Evolutionary conservation across 257 asterid species (phyloP).

Genomic region (Scutellaria minor): DNA sequence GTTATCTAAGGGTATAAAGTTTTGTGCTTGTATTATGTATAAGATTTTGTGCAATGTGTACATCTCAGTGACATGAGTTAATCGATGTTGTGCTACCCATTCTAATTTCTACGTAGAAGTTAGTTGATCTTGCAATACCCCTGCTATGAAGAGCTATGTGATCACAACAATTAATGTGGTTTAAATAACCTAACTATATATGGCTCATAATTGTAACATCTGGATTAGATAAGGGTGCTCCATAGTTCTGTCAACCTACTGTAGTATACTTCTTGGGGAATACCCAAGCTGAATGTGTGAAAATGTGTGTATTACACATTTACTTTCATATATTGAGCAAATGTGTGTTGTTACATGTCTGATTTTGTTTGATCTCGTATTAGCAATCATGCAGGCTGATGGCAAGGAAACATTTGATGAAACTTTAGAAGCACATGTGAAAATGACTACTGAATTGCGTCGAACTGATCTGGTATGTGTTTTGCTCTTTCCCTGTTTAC

Average conservation of each 20-base stretch:
- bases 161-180: neutral
- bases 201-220: neutral
- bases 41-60: neutral
- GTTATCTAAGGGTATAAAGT: neutral
- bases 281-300: no score
- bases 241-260: neutral
- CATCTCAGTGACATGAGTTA: neutral
- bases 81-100: no score
- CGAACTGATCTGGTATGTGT: constrained; percentile 89
- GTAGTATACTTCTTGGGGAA: neutral
- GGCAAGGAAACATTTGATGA: constrained; percentile 72
- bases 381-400: constrained; percentile 73
- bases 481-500: constrained; percentile 20
- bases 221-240: neutral
- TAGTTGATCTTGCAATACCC: constrained; percentile 1
- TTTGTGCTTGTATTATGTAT: neutral
- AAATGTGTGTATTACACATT: neutral
- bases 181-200: constrained; percentile 1
- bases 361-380: constrained; percentile 43
- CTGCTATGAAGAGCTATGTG: neutral
- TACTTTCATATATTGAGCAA: neutral
- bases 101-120: neutral
- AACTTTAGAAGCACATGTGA: constrained; percentile 94
- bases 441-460: constrained; percentile 84
- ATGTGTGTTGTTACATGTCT: constrained; percentile 4